Evolutionary conservation across 2,329 filamentous ascomycete genomes (phyloP), one percentile per base, ranked within the genome.

Genomic region (Alternaria gansuensis): DNA sequence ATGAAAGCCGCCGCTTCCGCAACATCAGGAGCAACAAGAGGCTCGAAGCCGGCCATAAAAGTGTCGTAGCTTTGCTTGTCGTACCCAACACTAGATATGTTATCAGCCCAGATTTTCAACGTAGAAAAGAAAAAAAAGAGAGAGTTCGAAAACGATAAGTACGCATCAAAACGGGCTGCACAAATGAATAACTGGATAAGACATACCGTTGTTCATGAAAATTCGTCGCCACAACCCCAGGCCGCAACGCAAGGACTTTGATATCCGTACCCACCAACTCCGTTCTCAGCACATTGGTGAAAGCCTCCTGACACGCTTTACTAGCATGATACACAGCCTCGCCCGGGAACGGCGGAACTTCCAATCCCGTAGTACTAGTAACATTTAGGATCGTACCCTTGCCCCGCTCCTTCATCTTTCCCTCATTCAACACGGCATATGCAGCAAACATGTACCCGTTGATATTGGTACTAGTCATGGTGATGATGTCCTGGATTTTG

Each of bases 251-350:
- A 6, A 83, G 55, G 0, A 84, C 81, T n/a, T 79, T 77, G 54
- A 84, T 81, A 59, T 82, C 78, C 0, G 81, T 82, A 3, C 77
- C 79, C 23, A 62, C 68, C 8, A 83, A 65, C 66, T 86, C 84
- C 17, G 76, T 82, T 0, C 82, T 72, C 9, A 85, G 73, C 1
- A 77, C 76, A 54, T 85, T 83, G 0, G 80, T 81, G 60, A 85
- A 84, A 0, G 71, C 82, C 54, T 84, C 82, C 51, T 82, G 80
- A 3, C 72, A 75, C 0, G 81, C 80, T 62, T 83, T 83, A 60
- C 73, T 79, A 4, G 81, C 75, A 57, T 83, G 81, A 53, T 83
- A 82, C 8, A 84, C 80, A 0, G 81, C 78, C 62, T 84, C 82
- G 11, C 82, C 82, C 0, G 79, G 72, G 50, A 84, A 84, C 0